Evolutionary conservation across 441 rosid genomes (phyloP).

Genomic region (Gossypium trilobum): DNA sequence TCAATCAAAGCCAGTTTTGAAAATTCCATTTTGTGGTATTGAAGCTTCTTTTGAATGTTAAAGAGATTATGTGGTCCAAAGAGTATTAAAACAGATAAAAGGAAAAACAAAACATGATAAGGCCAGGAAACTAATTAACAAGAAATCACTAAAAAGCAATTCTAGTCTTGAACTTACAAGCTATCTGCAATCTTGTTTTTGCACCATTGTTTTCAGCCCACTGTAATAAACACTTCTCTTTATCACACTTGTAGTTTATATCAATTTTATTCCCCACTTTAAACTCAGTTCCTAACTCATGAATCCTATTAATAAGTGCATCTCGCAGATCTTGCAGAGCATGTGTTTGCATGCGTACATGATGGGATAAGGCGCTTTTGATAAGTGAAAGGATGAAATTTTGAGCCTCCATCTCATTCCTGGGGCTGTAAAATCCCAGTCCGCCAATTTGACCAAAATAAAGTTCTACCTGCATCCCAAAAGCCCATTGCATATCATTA

Average conservation of each 20-base stretch:
- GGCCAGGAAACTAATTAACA: neutral
- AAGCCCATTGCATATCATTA: constrained; percentile 13
- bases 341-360: constrained; percentile 17
- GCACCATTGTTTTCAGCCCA: constrained; percentile 68
- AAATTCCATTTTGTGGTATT: neutral
- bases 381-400: constrained; percentile 40
- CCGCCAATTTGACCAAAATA: constrained; percentile 54
- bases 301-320: constrained; percentile 30
- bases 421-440: constrained; percentile 41
- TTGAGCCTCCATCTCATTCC: constrained; percentile 76
- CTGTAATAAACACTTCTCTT: constrained; percentile 43
- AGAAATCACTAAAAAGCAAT: constrained; percentile 6
- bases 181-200: constrained; percentile 49
- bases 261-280: constrained; percentile 24
- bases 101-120: neutral
- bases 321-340: constrained; percentile 33
- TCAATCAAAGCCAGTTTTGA: neutral
- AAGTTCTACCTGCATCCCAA: constrained; percentile 63
- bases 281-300: constrained; percentile 24
- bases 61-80: neutral
- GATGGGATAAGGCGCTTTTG: constrained; percentile 20
- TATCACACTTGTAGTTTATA: constrained; percentile 30
- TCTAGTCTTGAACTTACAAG: constrained; percentile 39
- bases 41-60: neutral
- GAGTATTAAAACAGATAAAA: neutral